Base-by-base conservation (phyloP, 2,329 filamentous ascomycete genomes). In the Fusarium keratoplasticum region DNA sequence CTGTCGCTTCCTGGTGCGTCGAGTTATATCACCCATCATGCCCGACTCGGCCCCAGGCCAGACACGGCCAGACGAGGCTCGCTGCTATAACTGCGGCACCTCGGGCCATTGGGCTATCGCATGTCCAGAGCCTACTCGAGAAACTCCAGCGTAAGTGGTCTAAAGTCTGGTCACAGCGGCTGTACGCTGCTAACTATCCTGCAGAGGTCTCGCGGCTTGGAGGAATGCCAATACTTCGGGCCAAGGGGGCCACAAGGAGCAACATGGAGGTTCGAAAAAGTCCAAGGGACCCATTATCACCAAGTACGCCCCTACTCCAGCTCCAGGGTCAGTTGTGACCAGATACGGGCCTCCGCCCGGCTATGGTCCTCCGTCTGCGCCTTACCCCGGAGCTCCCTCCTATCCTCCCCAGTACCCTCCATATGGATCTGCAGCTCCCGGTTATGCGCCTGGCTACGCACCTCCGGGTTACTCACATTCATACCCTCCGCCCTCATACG, bases 81-180 rank as follows among this genome's bases (percentile, higher is more conserved):
- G 84, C 71, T 90, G 88, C 79, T 89, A 89, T 78, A 89, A 89
- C 76, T 90, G 88, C 74, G 87, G 87, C 61, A 78, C 80, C 57
- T 79, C 81, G 33, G 86, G 86, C 5, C 88, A 90, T 76, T 89
- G 87, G 83, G 82, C 86, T 14, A 81, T 89, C 61, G 87, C 86
- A 59, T 90, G 88, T 76, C 88, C 87, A 9, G 85, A 88, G 68
- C 84, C 86, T 25, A 87, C 85, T 27, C 81, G 86, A 70, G 79
- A 81, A 72, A 83, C 84, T 54, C 86, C 86, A 72, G 85, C 84
- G 88, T 89, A 84, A 86, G 88, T 85, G 20, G 10, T 61, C 47
- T 36, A 31, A 29, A 11, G 55, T 36, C 27, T 25, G 18, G 20
- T 16, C 59, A 33, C 54, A 47, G 20, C 36, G 62, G 20, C 20